Evolutionary conservation across 1,284 basidiomycete species (phyloP).

Genomic region (Mycena sp.): DNA sequence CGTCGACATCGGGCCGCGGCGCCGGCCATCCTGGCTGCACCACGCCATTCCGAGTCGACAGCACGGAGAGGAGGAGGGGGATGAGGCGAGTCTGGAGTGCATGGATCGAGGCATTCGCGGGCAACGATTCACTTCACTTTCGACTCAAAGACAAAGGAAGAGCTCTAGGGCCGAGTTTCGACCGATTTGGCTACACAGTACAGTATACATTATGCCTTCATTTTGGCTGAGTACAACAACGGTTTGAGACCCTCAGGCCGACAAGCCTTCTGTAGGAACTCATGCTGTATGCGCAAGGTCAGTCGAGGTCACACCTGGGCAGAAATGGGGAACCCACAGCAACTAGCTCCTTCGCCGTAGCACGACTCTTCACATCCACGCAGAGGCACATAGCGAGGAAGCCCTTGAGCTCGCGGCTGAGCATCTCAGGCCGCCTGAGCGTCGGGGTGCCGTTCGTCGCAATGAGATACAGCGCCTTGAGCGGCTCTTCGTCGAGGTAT

Average conservation of each 20-base stretch:
- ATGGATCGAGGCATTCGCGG: no score
- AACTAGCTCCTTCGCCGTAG: slow-evolving; percentile 91
- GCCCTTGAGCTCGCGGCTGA: slow-evolving; percentile 92
- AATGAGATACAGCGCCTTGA: slow-evolving; percentile 97
- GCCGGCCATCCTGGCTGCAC: no score
- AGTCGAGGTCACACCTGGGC: slow-evolving; percentile 7
- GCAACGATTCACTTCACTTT: no score
- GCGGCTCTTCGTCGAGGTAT: slow-evolving; percentile 96
- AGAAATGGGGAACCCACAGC: slow-evolving; percentile 63
- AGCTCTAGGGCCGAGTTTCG: no score
- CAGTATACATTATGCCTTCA: slow-evolving; percentile 40
- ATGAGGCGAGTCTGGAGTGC: no score
- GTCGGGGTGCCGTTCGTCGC: slow-evolving; percentile 99
- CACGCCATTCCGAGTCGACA: no score
- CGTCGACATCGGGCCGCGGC: no score
- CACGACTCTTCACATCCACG: slow-evolving; percentile 95
- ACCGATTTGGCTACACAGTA: no score
- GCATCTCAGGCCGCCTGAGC: slow-evolving; percentile 93
- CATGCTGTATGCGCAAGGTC: slow-evolving; percentile 68
- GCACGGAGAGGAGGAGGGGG: no score
- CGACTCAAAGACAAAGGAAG: no score
- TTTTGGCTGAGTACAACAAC: slow-evolving; percentile 77
- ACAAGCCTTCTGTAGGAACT: slow-evolving; percentile 91
- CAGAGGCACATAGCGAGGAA: slow-evolving; percentile 98
- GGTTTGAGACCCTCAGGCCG: slow-evolving; percentile 84